Evolutionary conservation across 2,329 filamentous ascomycete genomes (phyloP), one percentile per base, ranked within the genome.

Genomic region (Aspergillus intermedius): DNA sequence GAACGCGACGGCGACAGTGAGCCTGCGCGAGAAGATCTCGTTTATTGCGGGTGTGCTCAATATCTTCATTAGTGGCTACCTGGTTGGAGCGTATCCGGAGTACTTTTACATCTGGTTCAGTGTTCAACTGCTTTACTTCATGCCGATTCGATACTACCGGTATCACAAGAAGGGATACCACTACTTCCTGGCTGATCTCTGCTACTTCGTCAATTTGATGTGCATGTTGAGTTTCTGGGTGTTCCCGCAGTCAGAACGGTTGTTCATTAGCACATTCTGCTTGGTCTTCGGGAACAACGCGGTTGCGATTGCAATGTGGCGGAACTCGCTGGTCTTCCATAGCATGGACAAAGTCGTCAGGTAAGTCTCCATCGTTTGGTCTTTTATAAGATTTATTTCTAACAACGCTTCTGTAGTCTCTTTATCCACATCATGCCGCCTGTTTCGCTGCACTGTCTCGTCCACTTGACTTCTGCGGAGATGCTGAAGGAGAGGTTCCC

Each of bases 341-440:
- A 95, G 89, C 64, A 84, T 98, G 71, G 93, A 98, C 77, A 98
- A 98, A 71, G 90, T 97, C 52, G 94, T 91, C 10, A 93, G 88
- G 65, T 83, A 70, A 57, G 73, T 56, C 5, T 35, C n/a, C 34
- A 17, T 6, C 34, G n/a, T 13, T 13, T 9, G 12, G 15, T 13
- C 15, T 9, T 35, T 35, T 6, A n/a, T 13, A 5, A n/a, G 4
- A 35, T 15, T 17, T 2, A 9, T 4, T 30, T 30, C 10, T 30
- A 5, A 30, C 25, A 10, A 10, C 12, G 25, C 25, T 30, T 12
- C 10, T 39, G 7, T 52, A 86, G 83, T 67, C 78, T 98, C n/a
- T 98, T 98, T 73, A 96, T 98, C 59, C 93, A 98, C 69, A 95
- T 98, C 62, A 98, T 98, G 91, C 93, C 93, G 1, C 95, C 91